phyloP scores from a whole-genome alignment of 768 basidiomycete species.

The Calvatia gigantea region DNA sequence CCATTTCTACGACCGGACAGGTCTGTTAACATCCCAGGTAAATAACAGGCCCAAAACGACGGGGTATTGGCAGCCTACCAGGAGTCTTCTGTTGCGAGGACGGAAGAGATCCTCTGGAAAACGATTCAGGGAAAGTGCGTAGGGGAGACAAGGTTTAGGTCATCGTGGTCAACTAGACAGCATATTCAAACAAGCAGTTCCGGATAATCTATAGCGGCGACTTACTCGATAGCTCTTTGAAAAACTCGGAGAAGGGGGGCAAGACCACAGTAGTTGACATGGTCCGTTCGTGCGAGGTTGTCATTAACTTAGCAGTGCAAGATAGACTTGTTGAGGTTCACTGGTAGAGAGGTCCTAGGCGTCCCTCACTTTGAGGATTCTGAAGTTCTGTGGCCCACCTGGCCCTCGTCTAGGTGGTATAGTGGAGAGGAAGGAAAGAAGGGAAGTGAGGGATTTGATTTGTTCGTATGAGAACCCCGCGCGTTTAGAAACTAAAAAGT shows the following conservation, averaged over 20 bases:
- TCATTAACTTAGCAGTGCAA: too few relatives aligned
- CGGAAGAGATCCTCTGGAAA: background rate
- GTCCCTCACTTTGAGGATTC: too few relatives aligned
- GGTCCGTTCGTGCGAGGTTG: too few relatives aligned
- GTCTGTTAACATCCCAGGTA: background rate
- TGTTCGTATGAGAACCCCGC: slow-evolving; percentile 3
- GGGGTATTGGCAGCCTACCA: too few relatives aligned
- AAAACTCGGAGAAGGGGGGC: slow-evolving; percentile 6
- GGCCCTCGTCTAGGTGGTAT: too few relatives aligned
- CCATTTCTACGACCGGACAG: background rate
- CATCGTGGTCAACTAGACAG: background rate
- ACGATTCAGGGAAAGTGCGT: slow-evolving; percentile 10
- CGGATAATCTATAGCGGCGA: background rate
- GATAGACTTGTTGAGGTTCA: too few relatives aligned
- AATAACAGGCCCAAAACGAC: too few relatives aligned
- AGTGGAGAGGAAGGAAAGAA: background rate
- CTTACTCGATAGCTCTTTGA: background rate
- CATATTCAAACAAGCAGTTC: background rate
- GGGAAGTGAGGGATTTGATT: background rate
- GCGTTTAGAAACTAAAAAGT: background rate
- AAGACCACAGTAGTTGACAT: slow-evolving; percentile 7
- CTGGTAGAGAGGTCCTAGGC: too few relatives aligned
- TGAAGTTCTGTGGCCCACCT: background rate
- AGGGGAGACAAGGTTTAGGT: slow-evolving; percentile 10
- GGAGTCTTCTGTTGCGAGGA: background rate